These are phyloP conservation scores for Chlorella sp. DNA, from an alignment of 139 green algal genomes.

Conservation along the genomic window DNA sequence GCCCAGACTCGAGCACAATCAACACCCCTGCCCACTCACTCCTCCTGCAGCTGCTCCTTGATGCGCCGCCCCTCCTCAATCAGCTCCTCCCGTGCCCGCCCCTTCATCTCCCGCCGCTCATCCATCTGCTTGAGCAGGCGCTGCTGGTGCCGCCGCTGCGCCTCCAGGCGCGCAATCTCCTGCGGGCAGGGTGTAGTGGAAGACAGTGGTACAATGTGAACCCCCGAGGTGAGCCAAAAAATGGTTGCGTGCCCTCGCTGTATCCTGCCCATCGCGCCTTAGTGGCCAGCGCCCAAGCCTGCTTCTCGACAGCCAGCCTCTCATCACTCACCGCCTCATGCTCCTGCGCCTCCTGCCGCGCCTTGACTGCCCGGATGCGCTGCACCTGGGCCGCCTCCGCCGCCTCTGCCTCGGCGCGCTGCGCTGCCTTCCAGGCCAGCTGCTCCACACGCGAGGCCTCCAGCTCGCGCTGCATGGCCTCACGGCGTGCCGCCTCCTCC, in stretches of 20 bases:
- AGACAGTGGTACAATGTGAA: too few species aligned
- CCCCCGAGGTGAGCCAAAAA: too few species aligned
- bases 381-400: neutral
- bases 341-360: conserved; percentile 23
- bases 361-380: neutral
- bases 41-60: conserved; percentile 13
- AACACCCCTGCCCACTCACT: neutral
- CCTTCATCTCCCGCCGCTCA: conserved; percentile 6
- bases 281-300: too few species aligned
- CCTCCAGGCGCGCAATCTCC: conserved; percentile 34
- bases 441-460: conserved; percentile 20
- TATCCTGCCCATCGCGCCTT: too few species aligned
- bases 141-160: conserved; percentile 25
- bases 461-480: conserved; percentile 26
- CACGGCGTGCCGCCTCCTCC: neutral
- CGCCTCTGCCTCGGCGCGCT: neutral
- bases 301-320: too few species aligned
- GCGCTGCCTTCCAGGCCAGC: conserved; percentile 21
- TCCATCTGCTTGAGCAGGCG: conserved; percentile 38
- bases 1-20: too few species aligned
- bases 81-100: conserved; percentile 2
- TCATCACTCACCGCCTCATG: conserved; percentile 2
- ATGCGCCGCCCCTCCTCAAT: conserved; percentile 20
- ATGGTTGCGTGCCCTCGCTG: too few species aligned
- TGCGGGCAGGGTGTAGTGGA: neutral